Percentiles rank a stretch among this genome's conserved stretches.
These are phyloP conservation scores for Primulina tabacum DNA, from an alignment of 257 asterid genomes.

Conservation along the genomic window DNA sequence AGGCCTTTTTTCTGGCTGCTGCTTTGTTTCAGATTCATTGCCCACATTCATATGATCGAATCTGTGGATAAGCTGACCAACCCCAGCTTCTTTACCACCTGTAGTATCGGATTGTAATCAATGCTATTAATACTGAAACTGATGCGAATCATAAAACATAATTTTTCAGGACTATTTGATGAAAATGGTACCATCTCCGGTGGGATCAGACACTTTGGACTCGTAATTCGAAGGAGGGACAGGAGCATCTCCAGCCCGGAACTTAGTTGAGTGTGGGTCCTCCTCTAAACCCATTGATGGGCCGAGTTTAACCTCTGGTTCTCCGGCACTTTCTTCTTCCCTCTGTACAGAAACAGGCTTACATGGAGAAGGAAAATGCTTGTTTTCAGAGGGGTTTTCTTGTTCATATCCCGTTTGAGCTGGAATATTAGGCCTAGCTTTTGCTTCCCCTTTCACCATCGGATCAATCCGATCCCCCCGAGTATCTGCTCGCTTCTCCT, in stretches of 20 bases:
- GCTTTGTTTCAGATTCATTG: background rate
- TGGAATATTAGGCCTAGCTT: background rate
- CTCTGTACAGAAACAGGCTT: background rate
- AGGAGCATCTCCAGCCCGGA: constrained; percentile 24
- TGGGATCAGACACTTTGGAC: background rate
- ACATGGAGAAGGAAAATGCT: background rate
- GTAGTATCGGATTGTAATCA: background rate
- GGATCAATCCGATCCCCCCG: background rate
- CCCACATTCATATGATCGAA: constrained; percentile 25
- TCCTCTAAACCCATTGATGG: constrained; percentile 15
- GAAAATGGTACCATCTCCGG: constrained; percentile 21
- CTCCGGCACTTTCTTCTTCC: background rate
- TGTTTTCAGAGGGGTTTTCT: background rate
- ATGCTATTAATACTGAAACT: no score
- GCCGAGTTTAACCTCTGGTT: background rate
- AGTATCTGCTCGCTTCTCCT: background rate
- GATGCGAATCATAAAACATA: no score
- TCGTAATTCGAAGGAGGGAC: background rate
- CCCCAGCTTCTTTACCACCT: constrained; percentile 29
- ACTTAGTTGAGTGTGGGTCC: constrained; percentile 23
- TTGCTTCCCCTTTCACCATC: background rate
- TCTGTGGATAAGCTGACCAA: constrained; percentile 23
- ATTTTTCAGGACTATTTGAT: no score
- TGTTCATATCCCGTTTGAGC: background rate
- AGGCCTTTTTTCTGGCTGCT: background rate